phyloP scores from a whole-genome alignment of 2,329 filamentous ascomycete genomes.

The Aspergillus nomiae region DNA sequence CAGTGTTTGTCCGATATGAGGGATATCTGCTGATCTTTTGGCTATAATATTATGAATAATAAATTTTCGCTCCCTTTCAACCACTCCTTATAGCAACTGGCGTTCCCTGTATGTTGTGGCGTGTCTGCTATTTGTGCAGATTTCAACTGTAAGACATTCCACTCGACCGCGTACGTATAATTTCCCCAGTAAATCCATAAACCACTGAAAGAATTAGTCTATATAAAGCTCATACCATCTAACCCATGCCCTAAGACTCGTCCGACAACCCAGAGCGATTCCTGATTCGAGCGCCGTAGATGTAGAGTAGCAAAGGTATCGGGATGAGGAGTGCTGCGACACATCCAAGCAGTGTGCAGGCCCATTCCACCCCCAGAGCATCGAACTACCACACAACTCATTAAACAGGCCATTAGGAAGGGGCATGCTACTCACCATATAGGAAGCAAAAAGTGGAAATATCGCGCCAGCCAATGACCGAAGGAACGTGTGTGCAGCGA shows the following conservation, averaged over 20 bases:
- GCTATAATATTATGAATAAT: too few relatives aligned
- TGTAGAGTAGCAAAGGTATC: conserved; percentile 37
- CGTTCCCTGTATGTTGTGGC: too few relatives aligned
- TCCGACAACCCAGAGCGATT: neutral
- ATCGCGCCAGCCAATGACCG: conserved; percentile 39
- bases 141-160: too few relatives aligned
- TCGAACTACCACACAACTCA: conserved; percentile 41
- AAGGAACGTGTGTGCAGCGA: conserved; percentile 53
- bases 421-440: conserved; percentile 29
- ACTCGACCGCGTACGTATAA: too few relatives aligned
- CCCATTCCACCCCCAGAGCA: conserved; percentile 34
- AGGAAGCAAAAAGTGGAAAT: conserved; percentile 39
- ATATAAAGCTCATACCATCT: neutral
- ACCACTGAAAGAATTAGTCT: too few relatives aligned
- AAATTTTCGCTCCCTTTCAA: too few relatives aligned
- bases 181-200: too few relatives aligned
- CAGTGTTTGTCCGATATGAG: too few relatives aligned
- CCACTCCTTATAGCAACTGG: too few relatives aligned
- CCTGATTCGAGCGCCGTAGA: conserved; percentile 23
- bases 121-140: too few relatives aligned
- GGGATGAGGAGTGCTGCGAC: conserved; percentile 33
- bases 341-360: conserved; percentile 33
- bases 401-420: neutral
- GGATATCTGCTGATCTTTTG: too few relatives aligned
- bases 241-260: neutral